These are phyloP conservation scores for Trichodelitschia bisporula DNA, from an alignment of 495 filamentous ascomycete species.

Conservation along the genomic window DNA sequence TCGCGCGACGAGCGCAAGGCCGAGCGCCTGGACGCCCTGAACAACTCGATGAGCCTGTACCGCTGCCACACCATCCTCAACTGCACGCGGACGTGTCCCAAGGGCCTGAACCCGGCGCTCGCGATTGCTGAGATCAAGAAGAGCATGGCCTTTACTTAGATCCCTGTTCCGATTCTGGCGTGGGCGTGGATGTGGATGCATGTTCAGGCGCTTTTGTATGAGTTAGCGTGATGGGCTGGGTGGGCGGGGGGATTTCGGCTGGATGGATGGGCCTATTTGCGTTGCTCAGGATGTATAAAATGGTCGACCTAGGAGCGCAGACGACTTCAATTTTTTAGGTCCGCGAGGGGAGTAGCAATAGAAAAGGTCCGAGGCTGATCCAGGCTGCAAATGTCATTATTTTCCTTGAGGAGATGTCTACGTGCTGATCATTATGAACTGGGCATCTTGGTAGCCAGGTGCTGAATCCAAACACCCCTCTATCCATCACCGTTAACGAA, in stretches of 20 bases:
- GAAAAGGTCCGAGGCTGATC: too few species aligned
- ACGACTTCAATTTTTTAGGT: too few species aligned
- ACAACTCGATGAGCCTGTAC: conserved; percentile 97
- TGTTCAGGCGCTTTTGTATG: too few species aligned
- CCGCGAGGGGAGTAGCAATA: too few species aligned
- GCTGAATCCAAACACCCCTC: background rate
- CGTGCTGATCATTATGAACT: background rate
- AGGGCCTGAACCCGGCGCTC: conserved; percentile 85
- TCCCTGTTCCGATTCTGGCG: background rate
- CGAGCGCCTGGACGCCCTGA: conserved; percentile 68
- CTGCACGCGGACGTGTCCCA: conserved; percentile 88
- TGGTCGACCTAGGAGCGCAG: too few species aligned
- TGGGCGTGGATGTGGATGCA: too few species aligned
- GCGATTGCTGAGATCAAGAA: conserved; percentile 98
- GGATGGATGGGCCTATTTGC: too few species aligned
- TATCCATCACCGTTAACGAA: background rate
- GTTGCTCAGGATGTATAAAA: too few species aligned
- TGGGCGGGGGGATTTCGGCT: too few species aligned
- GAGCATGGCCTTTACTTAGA: conserved; percentile 45
- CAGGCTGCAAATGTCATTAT: too few species aligned
- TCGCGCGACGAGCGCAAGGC: conserved; percentile 69
- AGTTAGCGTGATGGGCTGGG: too few species aligned
- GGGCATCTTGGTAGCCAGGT: background rate
- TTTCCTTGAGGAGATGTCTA: too few species aligned
- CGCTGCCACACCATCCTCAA: conserved; percentile 98